A percentile compares a stretch with the other conserved stretches of the same genome.
Evolutionary conservation across 2,329 filamentous ascomycete species (phyloP).

Genomic region (Colletotrichum lindemuthianum): DNA sequence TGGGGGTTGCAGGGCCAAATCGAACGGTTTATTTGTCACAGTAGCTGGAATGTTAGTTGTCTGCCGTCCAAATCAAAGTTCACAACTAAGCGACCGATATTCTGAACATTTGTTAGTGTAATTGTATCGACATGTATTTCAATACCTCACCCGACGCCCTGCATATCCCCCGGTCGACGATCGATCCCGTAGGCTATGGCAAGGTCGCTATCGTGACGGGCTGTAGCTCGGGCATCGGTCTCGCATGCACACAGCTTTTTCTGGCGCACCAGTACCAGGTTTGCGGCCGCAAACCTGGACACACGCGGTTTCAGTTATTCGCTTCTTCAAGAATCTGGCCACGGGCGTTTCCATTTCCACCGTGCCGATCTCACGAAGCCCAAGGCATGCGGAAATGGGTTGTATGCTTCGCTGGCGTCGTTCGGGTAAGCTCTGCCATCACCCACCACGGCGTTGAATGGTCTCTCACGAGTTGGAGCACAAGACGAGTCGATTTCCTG

Average conservation of each 20-base stretch:
- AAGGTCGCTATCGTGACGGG: constrained; percentile 45
- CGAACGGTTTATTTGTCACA: too few relatives aligned
- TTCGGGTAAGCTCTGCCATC: constrained; percentile 8
- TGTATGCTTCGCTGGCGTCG: constrained; percentile 18
- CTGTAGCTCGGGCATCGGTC: constrained; percentile 46
- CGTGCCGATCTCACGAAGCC: constrained; percentile 43
- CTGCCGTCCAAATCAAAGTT: too few relatives aligned
- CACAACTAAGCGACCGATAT: too few relatives aligned
- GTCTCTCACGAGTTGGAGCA: background rate
- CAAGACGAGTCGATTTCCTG: constrained; percentile 50
- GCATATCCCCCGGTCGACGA: constrained; percentile 40
- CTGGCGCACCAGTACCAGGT: constrained; percentile 34
- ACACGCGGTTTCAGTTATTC: constrained; percentile 31
- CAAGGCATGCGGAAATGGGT: constrained; percentile 42
- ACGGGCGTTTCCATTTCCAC: constrained; percentile 47
- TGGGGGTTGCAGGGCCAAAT: too few relatives aligned
- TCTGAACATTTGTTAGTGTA: too few relatives aligned
- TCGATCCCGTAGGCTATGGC: constrained; percentile 30
- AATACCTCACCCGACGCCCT: constrained; percentile 40
- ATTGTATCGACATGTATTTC: constrained; percentile 40
- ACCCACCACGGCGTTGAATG: background rate
- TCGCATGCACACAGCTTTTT: constrained; percentile 46
- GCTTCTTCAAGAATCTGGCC: constrained; percentile 39
- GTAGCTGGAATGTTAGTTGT: too few relatives aligned
- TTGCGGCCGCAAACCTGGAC: constrained; percentile 25